Evolutionary conservation across 2,329 filamentous ascomycete species (phyloP).

Genomic region (Microsporum canis): DNA sequence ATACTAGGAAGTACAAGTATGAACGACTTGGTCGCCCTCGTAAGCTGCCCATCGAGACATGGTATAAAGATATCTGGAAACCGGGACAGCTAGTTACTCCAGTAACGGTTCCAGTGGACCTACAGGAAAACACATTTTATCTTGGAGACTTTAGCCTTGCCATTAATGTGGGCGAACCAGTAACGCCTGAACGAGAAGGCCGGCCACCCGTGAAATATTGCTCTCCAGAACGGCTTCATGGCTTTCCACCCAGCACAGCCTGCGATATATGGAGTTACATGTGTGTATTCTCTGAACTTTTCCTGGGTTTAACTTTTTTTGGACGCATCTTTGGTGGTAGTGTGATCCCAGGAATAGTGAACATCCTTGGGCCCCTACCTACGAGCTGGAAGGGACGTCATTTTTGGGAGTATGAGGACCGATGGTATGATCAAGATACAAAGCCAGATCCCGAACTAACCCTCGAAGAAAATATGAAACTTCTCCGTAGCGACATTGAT

Average conservation of each 20-base stretch:
- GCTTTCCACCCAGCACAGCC: constrained; percentile 9
- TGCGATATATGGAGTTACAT: constrained; percentile 16
- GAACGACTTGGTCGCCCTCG: constrained; percentile 8
- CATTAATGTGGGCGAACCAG: constrained; percentile 6
- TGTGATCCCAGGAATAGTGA: neutral
- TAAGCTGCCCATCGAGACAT: constrained; percentile 6
- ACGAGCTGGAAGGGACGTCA: constrained; percentile 18
- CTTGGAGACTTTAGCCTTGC: neutral
- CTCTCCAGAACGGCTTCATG: constrained; percentile 13
- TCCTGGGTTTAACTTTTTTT: neutral
- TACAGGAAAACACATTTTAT: neutral
- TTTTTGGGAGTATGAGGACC: constrained; percentile 14
- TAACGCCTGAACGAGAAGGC: constrained; percentile 6
- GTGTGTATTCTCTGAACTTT: constrained; percentile 11
- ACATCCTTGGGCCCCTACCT: constrained; percentile 19
- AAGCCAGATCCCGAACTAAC: neutral
- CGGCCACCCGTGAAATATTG: constrained; percentile 10
- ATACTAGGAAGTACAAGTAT: constrained; percentile 10
- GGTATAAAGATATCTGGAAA: constrained; percentile 6
- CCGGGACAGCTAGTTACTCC: neutral
- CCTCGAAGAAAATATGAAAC: neutral
- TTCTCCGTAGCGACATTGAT: neutral
- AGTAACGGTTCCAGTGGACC: neutral
- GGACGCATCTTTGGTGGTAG: neutral
- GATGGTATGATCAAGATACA: constrained; percentile 21